Base-by-base conservation (phyloP, 2,329 filamentous ascomycete genomes). In the Aspergillus terreus region DNA sequence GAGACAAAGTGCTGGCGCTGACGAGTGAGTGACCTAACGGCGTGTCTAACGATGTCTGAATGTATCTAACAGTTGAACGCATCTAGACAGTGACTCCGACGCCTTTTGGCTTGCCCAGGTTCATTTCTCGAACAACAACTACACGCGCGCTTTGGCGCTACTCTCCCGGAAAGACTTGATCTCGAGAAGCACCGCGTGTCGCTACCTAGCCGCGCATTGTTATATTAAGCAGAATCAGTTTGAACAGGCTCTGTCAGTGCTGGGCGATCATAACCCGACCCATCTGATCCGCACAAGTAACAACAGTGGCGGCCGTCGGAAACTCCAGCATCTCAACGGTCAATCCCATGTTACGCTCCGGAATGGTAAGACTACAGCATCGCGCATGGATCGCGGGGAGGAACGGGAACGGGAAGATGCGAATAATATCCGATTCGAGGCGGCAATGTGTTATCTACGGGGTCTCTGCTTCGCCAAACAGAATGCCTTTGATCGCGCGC, bases 101-200 rank as follows among this genome's bases (percentile, higher is more conserved):
- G 92, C 92, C 38, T 96, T 96, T 68, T 96, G 91, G 87, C 86
- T 99, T 41, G 94, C 94, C n/a, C 92, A 97, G 73, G 90, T 96
- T 35, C 92, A 99, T 73, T 99, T 97, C 74, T 88, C 87, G 47
- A 94, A 90, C 45, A 92, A 90, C 63, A 96, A 97, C 76, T 96
- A 95, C 71, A 94, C 88, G 7, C 88, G 94, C 63, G 92, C 94
- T 2, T 86, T 96, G 63, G 82, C 89, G 21, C 88, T 96, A 58
- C 84, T 99, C 55, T 84, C 86, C 27, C 87, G 90, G 63, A 87
- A 92, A 69, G 88, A 95, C 69, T 82, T 97, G 56, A 82, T 94
- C 61, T 75, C 83, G 42, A 84, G 88, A 62, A 96, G 88, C 63
- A 83, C 91, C 1, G 89, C 91, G 47, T 96, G 92, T 69, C 86